Evolutionary conservation across 2,329 filamentous ascomycete genomes (phyloP).

Genomic region (Venturiaceae sp.): DNA sequence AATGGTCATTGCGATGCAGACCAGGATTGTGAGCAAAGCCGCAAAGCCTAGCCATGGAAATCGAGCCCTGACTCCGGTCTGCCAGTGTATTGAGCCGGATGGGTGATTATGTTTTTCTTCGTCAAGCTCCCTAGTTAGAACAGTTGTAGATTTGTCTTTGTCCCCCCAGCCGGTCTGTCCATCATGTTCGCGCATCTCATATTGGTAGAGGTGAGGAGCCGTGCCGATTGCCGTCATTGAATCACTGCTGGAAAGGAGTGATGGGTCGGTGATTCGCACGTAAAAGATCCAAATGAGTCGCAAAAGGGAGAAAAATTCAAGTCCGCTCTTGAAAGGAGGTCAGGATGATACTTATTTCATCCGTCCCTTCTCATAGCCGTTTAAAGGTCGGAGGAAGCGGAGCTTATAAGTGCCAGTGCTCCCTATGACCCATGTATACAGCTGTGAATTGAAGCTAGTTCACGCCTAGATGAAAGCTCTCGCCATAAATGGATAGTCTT

Average conservation of each 20-base stretch:
- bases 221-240: background rate
- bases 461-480: background rate
- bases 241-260: no score
- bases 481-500: background rate
- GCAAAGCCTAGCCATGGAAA: constrained; percentile 14
- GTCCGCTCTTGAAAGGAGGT: background rate
- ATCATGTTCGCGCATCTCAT: background rate
- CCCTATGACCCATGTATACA: background rate
- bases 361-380: no score
- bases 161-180: background rate
- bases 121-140: background rate
- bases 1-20: constrained; percentile 12
- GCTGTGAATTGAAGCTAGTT: background rate
- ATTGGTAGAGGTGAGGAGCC: background rate
- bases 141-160: background rate
- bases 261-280: no score
- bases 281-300: no score
- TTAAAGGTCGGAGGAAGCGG: background rate
- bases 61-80: constrained; percentile 4
- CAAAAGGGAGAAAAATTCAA: background rate
- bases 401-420: background rate
- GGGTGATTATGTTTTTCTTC: background rate
- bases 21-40: constrained; percentile 12
- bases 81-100: background rate
- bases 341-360: background rate